Evolutionary conservation across 1,284 basidiomycete species (phyloP), one percentile per base, ranked within the genome.

Genomic region (Apiotrichum mycotoxinovorans): DNA sequence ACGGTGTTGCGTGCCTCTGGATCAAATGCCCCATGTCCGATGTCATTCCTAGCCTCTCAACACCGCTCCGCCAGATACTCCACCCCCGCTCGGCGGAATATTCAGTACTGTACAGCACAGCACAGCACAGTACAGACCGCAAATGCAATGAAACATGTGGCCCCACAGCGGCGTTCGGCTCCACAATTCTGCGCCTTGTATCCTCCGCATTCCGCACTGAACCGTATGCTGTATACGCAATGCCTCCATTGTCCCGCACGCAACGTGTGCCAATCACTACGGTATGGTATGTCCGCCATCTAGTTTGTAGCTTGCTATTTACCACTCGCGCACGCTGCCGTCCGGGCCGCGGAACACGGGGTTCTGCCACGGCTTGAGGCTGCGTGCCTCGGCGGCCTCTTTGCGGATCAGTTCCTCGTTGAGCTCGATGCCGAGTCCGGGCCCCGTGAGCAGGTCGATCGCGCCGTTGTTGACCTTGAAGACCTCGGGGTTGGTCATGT

Each of bases 401-500:
- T 61, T 63, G 33, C 85, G 76, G 12, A 89, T 85, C 22, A 86
- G 69, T 17, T 76, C 73, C 72, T 89, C 87, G 67, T 89, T 82
- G 60, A 89, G 81, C 62, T 83, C 79, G 43, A 89, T 83, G 15
- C 87, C 88, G 9, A 89, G 76, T 9, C 87, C 87, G 12, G 85
- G 82, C 0, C 81, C 84, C 63, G 80, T 76, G 9, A 85, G 77
- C 1, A 83, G 79, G 17, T 80, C 76, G 45, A 89, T 79, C 61
- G 83, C 80, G 1, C 87, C 87, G 37, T 84, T 79, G 55, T 80
- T 79, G 25, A 89, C 82, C 3, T 79, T 73, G 65, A 88, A 88
- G 3, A 88, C 82, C 5, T 79, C 79, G 3, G 78, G 77, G 63
- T 80, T 79, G 49, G 61, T 70, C 71, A 88, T 78, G 73, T 77